phyloP scores from a whole-genome alignment of 331 rosid species.

The Stylosanthes scabra region DNA sequence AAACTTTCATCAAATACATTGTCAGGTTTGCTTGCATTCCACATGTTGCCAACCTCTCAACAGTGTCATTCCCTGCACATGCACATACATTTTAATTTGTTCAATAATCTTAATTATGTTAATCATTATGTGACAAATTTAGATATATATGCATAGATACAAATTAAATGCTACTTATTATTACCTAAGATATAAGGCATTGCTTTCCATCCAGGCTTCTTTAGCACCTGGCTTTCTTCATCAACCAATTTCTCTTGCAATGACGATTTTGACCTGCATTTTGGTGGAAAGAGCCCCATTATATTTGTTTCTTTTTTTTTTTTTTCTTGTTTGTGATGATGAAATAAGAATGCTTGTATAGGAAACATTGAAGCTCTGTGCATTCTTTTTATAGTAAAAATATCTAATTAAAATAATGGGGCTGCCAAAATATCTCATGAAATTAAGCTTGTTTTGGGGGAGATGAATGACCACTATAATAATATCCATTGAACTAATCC shows the following conservation, averaged over 20 bases:
- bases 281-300: too few species aligned
- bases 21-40: constrained; percentile 46
- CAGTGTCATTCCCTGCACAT: constrained; percentile 45
- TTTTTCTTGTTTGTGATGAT: neutral
- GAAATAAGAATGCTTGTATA: neutral
- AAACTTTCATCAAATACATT: constrained; percentile 51
- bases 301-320: neutral
- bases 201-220: constrained; percentile 52
- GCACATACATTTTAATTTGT: neutral
- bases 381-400: neutral
- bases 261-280: too few species aligned
- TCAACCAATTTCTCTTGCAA: constrained; percentile 23
- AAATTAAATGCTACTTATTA: too few species aligned
- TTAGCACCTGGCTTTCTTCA: constrained; percentile 27
- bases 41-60: constrained; percentile 43
- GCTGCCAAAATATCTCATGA: neutral
- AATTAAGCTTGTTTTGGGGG: neutral
- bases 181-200: constrained; percentile 46
- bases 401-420: neutral
- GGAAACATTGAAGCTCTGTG: neutral
- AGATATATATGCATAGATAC: neutral
- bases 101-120: neutral
- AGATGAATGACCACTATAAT: neutral
- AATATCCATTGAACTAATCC: neutral
- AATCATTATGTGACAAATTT: too few species aligned